These are phyloP conservation scores for Anthracocystis panici-leucophaei DNA, from an alignment of 1,284 basidiomycete species.

Conservation along the genomic window DNA sequence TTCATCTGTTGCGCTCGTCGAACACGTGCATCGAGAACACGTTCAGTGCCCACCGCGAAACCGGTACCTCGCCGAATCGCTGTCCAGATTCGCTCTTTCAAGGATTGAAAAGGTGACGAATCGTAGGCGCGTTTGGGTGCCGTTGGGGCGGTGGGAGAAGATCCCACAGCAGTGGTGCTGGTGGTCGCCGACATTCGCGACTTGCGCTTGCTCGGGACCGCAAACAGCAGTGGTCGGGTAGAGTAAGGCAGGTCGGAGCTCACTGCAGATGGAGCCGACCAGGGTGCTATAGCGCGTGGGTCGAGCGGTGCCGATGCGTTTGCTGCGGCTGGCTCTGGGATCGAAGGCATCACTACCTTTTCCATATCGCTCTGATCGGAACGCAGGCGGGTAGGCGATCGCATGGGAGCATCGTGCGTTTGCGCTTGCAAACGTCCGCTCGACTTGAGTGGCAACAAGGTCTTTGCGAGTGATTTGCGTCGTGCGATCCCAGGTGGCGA, in stretches of 20 bases:
- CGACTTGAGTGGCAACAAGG: constrained; percentile 22
- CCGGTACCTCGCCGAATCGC: constrained; percentile 47
- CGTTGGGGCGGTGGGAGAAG: background rate
- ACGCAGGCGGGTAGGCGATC: constrained; percentile 8
- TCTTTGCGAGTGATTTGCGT: constrained; percentile 24
- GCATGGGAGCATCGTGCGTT: constrained; percentile 5
- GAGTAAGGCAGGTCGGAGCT: constrained; percentile 12
- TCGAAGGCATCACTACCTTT: constrained; percentile 11
- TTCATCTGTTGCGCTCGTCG: constrained; percentile 49
- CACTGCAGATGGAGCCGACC: constrained; percentile 14
- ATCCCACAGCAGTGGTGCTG: constrained; percentile 22
- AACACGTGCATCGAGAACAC: constrained; percentile 50
- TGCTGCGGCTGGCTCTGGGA: constrained; percentile 11
- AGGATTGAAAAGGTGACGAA: background rate
- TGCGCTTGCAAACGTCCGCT: constrained; percentile 23
- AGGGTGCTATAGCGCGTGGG: constrained; percentile 33
- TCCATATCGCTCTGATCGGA: constrained; percentile 12
- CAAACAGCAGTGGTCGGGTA: constrained; percentile 25
- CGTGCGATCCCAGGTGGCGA: constrained; percentile 18
- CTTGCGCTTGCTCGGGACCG: constrained; percentile 18
- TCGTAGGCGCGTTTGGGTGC: constrained; percentile 28
- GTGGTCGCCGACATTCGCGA: constrained; percentile 32
- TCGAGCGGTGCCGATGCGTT: constrained; percentile 4
- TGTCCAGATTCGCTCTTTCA: constrained; percentile 26
- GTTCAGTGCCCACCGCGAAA: constrained; percentile 52